These are phyloP conservation scores for Ogataea hybrid DNA, from an alignment of 1,139 yeast species.

Conservation along the genomic window DNA sequence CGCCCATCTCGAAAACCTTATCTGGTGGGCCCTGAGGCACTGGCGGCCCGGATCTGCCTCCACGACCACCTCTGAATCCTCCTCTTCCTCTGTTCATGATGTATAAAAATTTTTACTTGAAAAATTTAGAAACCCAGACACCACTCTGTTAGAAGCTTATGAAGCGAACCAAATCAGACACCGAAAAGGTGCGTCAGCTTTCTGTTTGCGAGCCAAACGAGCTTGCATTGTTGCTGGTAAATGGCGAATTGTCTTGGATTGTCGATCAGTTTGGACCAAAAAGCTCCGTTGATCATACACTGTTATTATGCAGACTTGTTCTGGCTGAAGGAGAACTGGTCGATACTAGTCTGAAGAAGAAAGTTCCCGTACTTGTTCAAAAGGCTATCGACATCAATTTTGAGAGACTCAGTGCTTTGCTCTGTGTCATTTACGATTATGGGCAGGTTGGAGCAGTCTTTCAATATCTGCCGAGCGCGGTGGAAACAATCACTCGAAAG, in stretches of 20 bases:
- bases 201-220: not conserved
- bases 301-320: not conserved
- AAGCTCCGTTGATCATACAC: not conserved
- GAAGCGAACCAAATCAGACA: not conserved
- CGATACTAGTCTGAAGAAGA: not conserved
- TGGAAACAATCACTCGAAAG: not conserved
- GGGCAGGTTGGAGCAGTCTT: not conserved
- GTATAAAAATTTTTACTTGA: conserved; percentile 6
- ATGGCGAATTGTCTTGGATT: too few species aligned
- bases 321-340: not conserved
- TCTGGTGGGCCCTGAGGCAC: conserved; percentile 84
- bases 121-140: conserved; percentile 9
- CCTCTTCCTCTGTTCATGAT: conserved; percentile 56
- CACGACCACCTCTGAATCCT: conserved; percentile 46
- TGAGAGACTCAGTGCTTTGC: not conserved
- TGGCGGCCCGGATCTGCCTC: conserved; percentile 72
- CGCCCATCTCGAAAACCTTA: conserved; percentile 90
- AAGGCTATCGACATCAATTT: not conserved
- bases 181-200: not conserved
- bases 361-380: not conserved
- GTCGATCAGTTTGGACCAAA: not conserved
- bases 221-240: not conserved
- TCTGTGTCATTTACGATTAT: not conserved
- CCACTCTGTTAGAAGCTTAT: not conserved
- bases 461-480: too few species aligned